These are phyloP conservation scores for Aureobasidium sp. DNA, from an alignment of 2,329 filamentous ascomycete species.

Conservation along the genomic window DNA sequence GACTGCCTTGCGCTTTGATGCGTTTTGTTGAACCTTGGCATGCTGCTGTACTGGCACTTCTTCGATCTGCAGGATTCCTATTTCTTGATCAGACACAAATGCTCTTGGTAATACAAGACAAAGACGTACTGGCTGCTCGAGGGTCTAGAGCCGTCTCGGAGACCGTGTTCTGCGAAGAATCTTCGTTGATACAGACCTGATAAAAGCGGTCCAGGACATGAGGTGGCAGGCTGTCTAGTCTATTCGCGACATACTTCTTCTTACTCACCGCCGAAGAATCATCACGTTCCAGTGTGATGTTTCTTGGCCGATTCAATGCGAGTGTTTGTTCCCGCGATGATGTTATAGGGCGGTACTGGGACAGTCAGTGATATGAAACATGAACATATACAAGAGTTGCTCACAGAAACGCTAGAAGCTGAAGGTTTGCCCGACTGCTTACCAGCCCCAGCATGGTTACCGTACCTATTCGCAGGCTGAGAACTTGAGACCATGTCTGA, in stretches of 20 bases:
- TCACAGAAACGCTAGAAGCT: not conserved
- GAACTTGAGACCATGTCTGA: conserved; percentile 7
- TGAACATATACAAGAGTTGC: not conserved
- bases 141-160: not conserved
- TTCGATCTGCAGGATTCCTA: conserved; percentile 3
- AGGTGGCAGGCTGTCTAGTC: not conserved
- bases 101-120: not conserved
- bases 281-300: not conserved
- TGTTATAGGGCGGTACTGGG: conserved; percentile 1
- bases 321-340: not conserved
- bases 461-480: not conserved
- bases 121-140: conserved; percentile 8
- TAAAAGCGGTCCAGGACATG: not conserved
- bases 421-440: not conserved
- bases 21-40: not conserved
- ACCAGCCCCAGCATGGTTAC: not conserved
- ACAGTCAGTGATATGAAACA: not conserved
- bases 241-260: not conserved
- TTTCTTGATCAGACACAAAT: not conserved
- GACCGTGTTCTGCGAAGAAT: no score
- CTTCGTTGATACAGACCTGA: not conserved
- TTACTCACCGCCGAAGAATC: not conserved
- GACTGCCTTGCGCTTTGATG: not conserved
- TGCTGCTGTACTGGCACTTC: not conserved
- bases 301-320: not conserved